These are phyloP conservation scores for Podospora fimiseda DNA, from an alignment of 495 filamentous ascomycete species.

Conservation along the genomic window DNA sequence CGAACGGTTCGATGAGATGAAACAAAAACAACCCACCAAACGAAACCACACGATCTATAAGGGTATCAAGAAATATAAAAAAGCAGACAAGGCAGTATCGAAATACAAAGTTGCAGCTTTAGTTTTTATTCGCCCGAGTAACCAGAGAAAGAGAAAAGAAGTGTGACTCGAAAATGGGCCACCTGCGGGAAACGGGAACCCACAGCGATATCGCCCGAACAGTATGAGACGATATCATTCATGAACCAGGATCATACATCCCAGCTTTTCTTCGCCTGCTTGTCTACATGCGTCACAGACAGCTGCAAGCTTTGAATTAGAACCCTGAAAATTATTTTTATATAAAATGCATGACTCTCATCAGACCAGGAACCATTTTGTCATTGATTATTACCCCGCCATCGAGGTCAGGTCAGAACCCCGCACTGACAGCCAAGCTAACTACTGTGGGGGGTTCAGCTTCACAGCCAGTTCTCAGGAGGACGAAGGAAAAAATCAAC, in stretches of 20 bases:
- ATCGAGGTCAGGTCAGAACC: background rate
- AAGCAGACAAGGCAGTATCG: too few relatives aligned
- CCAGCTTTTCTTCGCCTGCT: background rate
- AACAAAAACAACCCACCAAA: too few relatives aligned
- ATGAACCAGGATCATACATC: background rate
- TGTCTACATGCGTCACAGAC: too few relatives aligned
- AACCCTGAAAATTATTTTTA: too few relatives aligned
- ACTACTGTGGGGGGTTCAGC: too few relatives aligned
- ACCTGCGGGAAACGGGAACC: background rate
- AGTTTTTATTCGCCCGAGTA: too few relatives aligned
- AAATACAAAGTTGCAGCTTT: too few relatives aligned
- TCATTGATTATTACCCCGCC: background rate
- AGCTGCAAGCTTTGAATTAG: too few relatives aligned
- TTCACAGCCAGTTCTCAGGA: background rate
- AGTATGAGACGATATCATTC: background rate
- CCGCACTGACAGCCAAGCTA: background rate
- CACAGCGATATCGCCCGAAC: conserved; percentile 7
- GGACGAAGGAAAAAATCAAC: background rate
- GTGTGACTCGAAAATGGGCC: background rate
- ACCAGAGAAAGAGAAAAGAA: too few relatives aligned
- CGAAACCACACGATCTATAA: conserved; percentile 6
- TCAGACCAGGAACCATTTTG: background rate
- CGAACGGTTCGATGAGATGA: too few relatives aligned
- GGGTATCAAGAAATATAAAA: background rate
- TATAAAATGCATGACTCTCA: background rate